phyloP scores from a whole-genome alignment of 2,329 filamentous ascomycete genomes.

The Penicillium sp. region DNA sequence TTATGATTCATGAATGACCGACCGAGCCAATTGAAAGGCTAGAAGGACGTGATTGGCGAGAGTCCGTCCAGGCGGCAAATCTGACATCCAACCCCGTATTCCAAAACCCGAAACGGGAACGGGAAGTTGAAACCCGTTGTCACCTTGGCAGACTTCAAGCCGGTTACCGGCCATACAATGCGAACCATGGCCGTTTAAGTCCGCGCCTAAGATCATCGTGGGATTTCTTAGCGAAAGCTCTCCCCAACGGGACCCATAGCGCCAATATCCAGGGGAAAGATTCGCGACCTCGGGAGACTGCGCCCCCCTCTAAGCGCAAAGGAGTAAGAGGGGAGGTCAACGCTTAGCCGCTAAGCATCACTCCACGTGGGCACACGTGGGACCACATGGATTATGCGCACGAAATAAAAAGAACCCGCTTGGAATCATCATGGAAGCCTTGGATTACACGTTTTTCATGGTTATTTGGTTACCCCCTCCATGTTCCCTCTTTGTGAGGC shows the following conservation, averaged over 20 bases:
- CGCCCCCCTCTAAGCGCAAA: constrained; percentile 13
- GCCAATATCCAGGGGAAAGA: constrained; percentile 1
- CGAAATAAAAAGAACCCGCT: constrained; percentile 23
- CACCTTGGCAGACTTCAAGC: background rate
- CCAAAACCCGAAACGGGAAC: background rate
- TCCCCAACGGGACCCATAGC: background rate
- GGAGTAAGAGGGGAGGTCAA: constrained; percentile 10
- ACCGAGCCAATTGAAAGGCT: background rate
- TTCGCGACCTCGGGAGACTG: constrained; percentile 5
- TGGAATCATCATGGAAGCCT: constrained; percentile 30
- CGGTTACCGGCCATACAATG: background rate
- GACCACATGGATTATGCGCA: constrained; percentile 33
- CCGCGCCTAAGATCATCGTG: background rate
- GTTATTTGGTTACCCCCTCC: background rate
- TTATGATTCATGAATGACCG: background rate
- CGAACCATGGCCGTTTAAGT: background rate
- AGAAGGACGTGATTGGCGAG: background rate
- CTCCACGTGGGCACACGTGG: constrained; percentile 41
- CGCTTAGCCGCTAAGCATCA: constrained; percentile 22
- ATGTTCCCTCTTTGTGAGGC: background rate
- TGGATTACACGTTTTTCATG: background rate
- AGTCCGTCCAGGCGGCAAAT: background rate
- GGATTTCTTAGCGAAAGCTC: constrained; percentile 3
- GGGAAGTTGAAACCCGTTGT: background rate
- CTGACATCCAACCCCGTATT: background rate